Evolutionary conservation across 768 basidiomycete genomes (phyloP).

Genomic region (Postia placenta): DNA sequence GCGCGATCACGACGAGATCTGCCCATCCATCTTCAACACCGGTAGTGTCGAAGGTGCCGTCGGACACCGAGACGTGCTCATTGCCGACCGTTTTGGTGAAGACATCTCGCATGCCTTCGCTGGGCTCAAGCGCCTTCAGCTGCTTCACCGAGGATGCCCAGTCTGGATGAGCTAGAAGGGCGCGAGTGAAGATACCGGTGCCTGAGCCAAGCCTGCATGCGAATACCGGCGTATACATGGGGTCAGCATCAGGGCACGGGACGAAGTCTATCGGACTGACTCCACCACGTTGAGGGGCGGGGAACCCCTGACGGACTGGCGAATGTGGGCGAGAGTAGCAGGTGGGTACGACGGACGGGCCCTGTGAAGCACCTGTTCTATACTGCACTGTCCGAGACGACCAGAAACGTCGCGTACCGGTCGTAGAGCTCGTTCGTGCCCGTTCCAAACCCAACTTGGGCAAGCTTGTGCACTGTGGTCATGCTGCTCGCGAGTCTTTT

Average conservation of each 20-base stretch:
- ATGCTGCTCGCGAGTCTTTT: constrained; percentile 2
- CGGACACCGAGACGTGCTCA: constrained; percentile 41
- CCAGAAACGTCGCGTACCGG: constrained; percentile 39
- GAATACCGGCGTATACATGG: neutral
- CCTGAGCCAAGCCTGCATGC: constrained; percentile 68
- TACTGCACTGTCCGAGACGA: no score
- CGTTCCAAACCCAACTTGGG: constrained; percentile 65
- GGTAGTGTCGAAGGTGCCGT: constrained; percentile 69
- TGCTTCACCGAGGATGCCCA: constrained; percentile 45
- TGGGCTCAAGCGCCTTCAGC: constrained; percentile 77
- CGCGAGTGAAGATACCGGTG: constrained; percentile 86
- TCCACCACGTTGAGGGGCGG: constrained; percentile 59
- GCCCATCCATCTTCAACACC: constrained; percentile 63
- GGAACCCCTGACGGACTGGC: constrained; percentile 32
- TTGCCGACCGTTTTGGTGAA: constrained; percentile 56
- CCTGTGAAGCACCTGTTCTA: constrained; percentile 52
- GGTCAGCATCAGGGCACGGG: neutral
- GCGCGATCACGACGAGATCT: constrained; percentile 72
- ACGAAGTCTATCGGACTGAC: no score
- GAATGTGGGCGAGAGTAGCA: constrained; percentile 55
- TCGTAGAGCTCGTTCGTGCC: constrained; percentile 87
- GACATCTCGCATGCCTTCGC: constrained; percentile 74
- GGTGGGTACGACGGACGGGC: constrained; percentile 80
- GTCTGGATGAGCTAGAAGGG: constrained; percentile 59
- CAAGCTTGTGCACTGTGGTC: constrained; percentile 52